These are phyloP conservation scores for Talaromyces marneffei DNA, from an alignment of 2,329 filamentous ascomycete species.

Conservation along the genomic window DNA sequence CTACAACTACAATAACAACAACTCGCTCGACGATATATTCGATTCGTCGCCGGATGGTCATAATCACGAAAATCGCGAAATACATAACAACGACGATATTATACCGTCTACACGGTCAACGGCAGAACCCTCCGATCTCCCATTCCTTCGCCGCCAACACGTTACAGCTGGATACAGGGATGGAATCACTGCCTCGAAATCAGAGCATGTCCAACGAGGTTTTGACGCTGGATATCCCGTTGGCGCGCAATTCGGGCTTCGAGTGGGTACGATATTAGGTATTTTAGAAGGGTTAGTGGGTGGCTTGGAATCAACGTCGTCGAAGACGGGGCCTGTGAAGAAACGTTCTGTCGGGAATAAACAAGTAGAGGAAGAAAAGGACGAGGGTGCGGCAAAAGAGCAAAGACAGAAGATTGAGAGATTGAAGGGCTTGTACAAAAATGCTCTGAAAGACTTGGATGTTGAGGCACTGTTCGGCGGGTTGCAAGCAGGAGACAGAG, in stretches of 20 bases:
- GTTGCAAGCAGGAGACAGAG: constrained; percentile 12
- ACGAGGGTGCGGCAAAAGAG: background rate
- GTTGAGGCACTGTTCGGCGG: constrained; percentile 58
- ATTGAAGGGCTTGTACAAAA: constrained; percentile 29
- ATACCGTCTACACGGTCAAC: background rate
- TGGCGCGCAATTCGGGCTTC: constrained; percentile 71
- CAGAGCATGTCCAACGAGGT: constrained; percentile 69
- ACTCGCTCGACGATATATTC: constrained; percentile 39
- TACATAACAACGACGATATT: background rate
- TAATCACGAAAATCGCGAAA: background rate
- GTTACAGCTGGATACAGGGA: constrained; percentile 86
- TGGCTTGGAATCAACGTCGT: constrained; percentile 23
- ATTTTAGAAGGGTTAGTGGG: constrained; percentile 64
- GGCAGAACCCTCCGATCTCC: constrained; percentile 61
- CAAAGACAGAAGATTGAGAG: constrained; percentile 31
- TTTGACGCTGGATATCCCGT: constrained; percentile 89
- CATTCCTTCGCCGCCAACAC: constrained; percentile 68
- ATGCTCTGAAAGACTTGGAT: constrained; percentile 55
- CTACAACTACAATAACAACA: constrained; percentile 27
- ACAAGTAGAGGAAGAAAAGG: constrained; percentile 1
- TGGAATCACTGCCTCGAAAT: constrained; percentile 72
- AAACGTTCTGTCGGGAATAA: constrained; percentile 16
- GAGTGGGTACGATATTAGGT: constrained; percentile 69
- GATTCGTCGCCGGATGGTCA: constrained; percentile 30
- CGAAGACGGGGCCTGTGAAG: constrained; percentile 23